phyloP scores from a whole-genome alignment of 2,329 filamentous ascomycete species.

The Ophiocordyceps sinensis region DNA sequence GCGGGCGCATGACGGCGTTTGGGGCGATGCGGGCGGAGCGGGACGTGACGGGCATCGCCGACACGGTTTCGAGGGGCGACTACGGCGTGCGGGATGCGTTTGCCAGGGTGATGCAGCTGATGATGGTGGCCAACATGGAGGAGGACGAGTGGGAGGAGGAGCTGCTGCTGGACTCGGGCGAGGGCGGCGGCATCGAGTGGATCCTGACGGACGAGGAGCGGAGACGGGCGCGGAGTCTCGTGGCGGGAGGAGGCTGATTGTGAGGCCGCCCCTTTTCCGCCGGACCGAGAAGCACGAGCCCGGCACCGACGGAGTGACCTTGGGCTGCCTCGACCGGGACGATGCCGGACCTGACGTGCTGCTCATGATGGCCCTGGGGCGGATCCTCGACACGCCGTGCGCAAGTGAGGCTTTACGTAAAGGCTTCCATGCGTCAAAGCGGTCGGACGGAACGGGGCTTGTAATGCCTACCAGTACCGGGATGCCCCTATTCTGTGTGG shows the following conservation, averaged over 20 bases:
- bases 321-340: too few species aligned
- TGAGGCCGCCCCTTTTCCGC: too few species aligned
- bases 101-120: conserved; percentile 61
- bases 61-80: conserved; percentile 50
- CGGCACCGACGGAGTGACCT: too few species aligned
- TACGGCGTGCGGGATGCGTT: conserved; percentile 71
- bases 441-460: too few species aligned
- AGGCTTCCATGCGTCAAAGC: too few species aligned
- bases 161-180: conserved; percentile 29
- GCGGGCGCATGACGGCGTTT: conserved; percentile 64
- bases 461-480: too few species aligned
- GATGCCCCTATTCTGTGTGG: too few species aligned
- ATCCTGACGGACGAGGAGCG: conserved; percentile 60
- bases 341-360: too few species aligned
- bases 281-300: too few species aligned
- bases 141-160: conserved; percentile 83
- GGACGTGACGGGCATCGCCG: conserved; percentile 65
- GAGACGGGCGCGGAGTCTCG: conserved; percentile 54
- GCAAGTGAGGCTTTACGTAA: too few species aligned
- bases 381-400: too few species aligned
- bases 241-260: conserved; percentile 20
- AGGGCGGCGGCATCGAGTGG: conserved; percentile 56
- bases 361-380: too few species aligned
- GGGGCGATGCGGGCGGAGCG: conserved; percentile 74
- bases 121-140: conserved; percentile 85